Conservation (phyloP, 495 filamentous ascomycete species). For the Tuber borchii region DNA sequence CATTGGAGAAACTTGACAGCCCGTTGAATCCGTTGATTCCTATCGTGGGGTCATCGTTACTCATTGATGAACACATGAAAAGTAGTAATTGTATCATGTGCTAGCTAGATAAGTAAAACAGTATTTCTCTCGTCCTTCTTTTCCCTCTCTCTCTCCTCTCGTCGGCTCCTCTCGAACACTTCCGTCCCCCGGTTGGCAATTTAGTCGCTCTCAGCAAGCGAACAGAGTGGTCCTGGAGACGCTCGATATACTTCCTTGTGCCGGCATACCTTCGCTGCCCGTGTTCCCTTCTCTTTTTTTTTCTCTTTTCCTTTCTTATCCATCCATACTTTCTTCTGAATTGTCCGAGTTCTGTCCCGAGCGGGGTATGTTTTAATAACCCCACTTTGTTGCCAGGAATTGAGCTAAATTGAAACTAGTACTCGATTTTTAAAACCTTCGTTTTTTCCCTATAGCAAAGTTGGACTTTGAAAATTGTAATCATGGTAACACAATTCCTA, state of each 20-base stretch:
- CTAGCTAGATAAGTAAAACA: slow-evolving; percentile 1
- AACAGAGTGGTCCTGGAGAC: slow-evolving; percentile 2
- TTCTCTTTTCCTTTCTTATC: not conserved
- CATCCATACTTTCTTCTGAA: not conserved
- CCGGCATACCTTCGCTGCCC: not conserved
- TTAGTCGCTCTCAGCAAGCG: not conserved
- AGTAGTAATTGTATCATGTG: not conserved
- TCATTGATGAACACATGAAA: slow-evolving; percentile 4
- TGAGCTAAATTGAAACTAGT: not conserved
- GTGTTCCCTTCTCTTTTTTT: not conserved
- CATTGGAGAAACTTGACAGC: not conserved
- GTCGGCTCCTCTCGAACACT: not conserved
- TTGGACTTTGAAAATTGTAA: not conserved
- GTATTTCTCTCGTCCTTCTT: not conserved
- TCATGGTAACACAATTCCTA: not conserved
- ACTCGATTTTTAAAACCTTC: not conserved
- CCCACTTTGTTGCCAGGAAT: not conserved
- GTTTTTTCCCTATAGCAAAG: not conserved
- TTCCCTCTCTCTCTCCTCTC: not conserved
- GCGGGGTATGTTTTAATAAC: not conserved
- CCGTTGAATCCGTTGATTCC: not conserved
- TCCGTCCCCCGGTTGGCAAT: not conserved
- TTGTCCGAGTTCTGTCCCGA: not conserved
- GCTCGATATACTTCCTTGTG: slow-evolving; percentile 2
- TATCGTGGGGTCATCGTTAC: slow-evolving; percentile 1